Base-by-base conservation (phyloP, 2,329 filamentous ascomycete species). In the Colletotrichum gigasporum region DNA sequence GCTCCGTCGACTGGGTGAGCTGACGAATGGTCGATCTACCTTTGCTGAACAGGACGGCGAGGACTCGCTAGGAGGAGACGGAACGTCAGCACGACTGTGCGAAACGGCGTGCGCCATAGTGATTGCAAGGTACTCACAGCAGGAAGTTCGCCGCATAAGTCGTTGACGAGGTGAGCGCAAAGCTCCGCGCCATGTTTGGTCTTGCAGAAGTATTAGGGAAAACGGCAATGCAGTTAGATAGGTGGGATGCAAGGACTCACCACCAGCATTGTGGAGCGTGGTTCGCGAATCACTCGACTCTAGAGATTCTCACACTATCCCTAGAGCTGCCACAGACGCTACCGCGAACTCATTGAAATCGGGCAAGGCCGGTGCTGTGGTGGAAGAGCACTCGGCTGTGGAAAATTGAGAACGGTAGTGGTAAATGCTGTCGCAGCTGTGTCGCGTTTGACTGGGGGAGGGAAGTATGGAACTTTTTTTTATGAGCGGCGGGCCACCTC, bases 111-210 rank as follows among this genome's bases (percentile, higher is more conserved):
- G 12, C 20, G 42, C 30, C 20, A 20, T 9, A 24, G 53, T 45
- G 32, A n/a, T 47, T 28, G 51, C 44, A 58, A 71, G 30, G 55
- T 30, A 82, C 91, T 73, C 91, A 97, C 95, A 75, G 93, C 93
- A 67, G 94, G 93, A 63, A 98, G 88, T 80, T 97, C 92, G 74
- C 96, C 96, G 78, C 96, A 95, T 64, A 92, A 85, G 76, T 97
- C 94, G 75, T 94, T 90, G 68, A 98, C 90, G 68, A 97, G 86
- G 75, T 97, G 89, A 82, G 90, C 87, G 83, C 93, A 97, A 74
- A 98, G 92, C 87, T 97, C 93, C 73, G 91, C 89, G 70, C 91
- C 85, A 76, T 91, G 87, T 82, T 93, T 89, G 66, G 87, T 88
- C 88, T 90, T 22, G 2, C 20, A 16, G 20, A 55, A 6, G 35